Percentiles rank a stretch among this genome's conserved stretches.
Conservation (phyloP, 2,329 filamentous ascomycete genomes). For the Neonectria hederae region DNA sequence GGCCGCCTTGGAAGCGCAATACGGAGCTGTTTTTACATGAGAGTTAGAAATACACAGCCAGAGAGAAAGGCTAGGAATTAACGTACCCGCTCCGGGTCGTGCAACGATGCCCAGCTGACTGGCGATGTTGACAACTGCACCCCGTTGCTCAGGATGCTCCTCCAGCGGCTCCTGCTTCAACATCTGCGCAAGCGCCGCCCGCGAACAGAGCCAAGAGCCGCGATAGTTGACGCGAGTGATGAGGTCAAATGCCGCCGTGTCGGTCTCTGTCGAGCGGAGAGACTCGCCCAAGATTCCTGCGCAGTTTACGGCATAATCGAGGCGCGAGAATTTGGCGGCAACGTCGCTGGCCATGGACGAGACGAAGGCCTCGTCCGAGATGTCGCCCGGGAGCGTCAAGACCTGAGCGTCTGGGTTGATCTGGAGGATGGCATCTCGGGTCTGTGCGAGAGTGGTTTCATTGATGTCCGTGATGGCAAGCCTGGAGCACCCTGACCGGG, state of each 20-base stretch:
- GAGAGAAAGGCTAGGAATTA: too few species aligned
- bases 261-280: conserved; percentile 57
- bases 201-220: conserved; percentile 58
- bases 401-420: conserved; percentile 49
- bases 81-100: conserved; percentile 50
- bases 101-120: conserved; percentile 62
- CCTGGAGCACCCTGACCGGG: conserved; percentile 57
- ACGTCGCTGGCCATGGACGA: conserved; percentile 48
- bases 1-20: conserved; percentile 67
- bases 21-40: conserved; percentile 56
- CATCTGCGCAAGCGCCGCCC: conserved; percentile 57
- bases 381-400: conserved; percentile 52
- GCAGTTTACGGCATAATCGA: conserved; percentile 67
- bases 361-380: conserved; percentile 58
- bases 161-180: conserved; percentile 53
- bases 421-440: conserved; percentile 45
- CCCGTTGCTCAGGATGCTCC: conserved; percentile 54
- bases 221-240: conserved; percentile 66
- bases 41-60: background rate
- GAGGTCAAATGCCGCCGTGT: conserved; percentile 58
- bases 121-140: conserved; percentile 62
- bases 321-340: conserved; percentile 50
- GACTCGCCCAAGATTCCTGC: conserved; percentile 60
- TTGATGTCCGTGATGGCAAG: conserved; percentile 65
- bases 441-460: conserved; percentile 49